Evolutionary conservation across 2,329 filamentous ascomycete genomes (phyloP), one percentile per base, ranked within the genome.

Genomic region (Emericellopsis atlantica): DNA sequence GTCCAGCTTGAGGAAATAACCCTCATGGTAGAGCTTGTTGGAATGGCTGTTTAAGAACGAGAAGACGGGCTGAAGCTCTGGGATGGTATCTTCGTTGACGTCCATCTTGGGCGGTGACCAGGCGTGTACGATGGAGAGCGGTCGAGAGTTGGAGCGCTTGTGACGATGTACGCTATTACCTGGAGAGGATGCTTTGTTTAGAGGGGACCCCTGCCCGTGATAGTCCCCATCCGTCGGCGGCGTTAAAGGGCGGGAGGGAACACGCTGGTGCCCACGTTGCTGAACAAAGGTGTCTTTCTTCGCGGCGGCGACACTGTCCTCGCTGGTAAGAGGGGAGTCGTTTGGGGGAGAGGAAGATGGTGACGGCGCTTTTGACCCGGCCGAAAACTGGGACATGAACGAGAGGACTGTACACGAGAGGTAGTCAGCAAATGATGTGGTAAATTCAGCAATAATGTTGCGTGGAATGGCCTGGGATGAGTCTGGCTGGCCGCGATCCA

Each of bases 21-120:
- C 92, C 64, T 98, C 92, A 51, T 95, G 89, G 59, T 96, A 98
- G 42, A 96, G 69, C 65, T 96, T 96, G 62, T 95, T 95, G 43
- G 79, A 82, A 60, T 98, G 92, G 62, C 83, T 92, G 64, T 95
- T 96, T 49, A 98, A 74, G 56, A 87, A 92, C 45, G 78, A 85
- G 62, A 96, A 96, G 53, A 96, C 89, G 48, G 89, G 90, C 64
- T 88, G 84, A 46, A 98, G 72, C 69, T 98, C 92, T 32, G 92
- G 88, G 46, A 92, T 79, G 24, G 86, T 94, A 56, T 95, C 87
- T 50, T 81, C 74, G 54, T 76, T 78, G 48, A 92, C 72, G 54
- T 94, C 85, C 81, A 94, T 88, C 59, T 88, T 65, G 55, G 83
- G 84, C 55, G 88, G 86, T 51, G 88, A 81, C 61, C 89, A 89